Evolutionary conservation across 805 yeast species (phyloP).

Genomic region (Sporopachydermia quercuum): DNA sequence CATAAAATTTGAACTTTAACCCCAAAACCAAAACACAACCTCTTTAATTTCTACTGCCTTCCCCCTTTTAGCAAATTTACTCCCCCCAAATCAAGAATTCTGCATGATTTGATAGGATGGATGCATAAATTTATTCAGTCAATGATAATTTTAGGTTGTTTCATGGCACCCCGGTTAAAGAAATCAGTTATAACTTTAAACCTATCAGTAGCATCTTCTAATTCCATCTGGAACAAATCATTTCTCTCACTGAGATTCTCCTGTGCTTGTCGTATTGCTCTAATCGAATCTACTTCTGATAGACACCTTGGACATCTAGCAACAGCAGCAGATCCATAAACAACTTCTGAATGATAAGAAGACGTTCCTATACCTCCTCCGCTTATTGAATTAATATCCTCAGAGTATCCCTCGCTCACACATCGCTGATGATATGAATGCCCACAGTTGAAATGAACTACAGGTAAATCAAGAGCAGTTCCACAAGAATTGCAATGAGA

Average conservation of each 20-base stretch:
- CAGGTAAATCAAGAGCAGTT: conserved; percentile 55
- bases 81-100: too few species aligned
- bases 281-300: conserved; percentile 53
- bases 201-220: conserved; percentile 39
- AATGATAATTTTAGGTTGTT: conserved; percentile 12
- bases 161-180: conserved; percentile 81
- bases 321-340: conserved; percentile 7
- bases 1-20: too few species aligned
- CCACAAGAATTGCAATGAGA: conserved; percentile 54
- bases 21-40: too few species aligned
- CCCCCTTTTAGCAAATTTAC: too few species aligned
- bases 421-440: conserved; percentile 84
- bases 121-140: too few species aligned
- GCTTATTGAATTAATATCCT: conserved; percentile 9
- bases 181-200: conserved; percentile 68
- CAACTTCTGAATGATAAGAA: conserved; percentile 2
- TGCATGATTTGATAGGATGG: too few species aligned
- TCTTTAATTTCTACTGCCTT: too few species aligned
- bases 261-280: conserved; percentile 42
- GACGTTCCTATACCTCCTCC: conserved; percentile 2
- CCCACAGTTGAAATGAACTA: conserved; percentile 69
- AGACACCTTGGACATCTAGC: conserved; percentile 63
- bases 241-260: conserved; percentile 44
- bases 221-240: conserved; percentile 44
- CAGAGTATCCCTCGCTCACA: conserved; percentile 31